Evolutionary conservation across 371 early-diverging fungal genomes (phyloP).

Genomic region (Mortierella sp.): DNA sequence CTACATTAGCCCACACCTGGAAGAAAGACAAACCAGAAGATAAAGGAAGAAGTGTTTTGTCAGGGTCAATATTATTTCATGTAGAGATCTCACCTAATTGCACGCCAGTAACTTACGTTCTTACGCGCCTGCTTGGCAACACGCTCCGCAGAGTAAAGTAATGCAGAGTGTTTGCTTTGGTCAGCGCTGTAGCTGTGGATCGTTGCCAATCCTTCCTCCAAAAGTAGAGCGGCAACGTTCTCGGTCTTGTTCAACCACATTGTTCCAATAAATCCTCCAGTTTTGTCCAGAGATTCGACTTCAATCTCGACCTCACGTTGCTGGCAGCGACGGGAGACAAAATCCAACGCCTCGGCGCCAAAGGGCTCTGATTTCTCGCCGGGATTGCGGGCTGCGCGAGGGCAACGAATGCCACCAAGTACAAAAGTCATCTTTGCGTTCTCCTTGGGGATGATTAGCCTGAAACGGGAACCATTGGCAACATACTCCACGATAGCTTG

Average conservation of each 20-base stretch:
- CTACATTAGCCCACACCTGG: conserved; percentile 43
- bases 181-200: conserved; percentile 89
- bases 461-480: conserved; percentile 86
- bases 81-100: no score
- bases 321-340: conserved; percentile 72
- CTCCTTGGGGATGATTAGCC: conserved; percentile 87
- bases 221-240: conserved; percentile 75
- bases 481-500: conserved; percentile 90
- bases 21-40: background rate
- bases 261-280: conserved; percentile 91
- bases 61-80: background rate
- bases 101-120: conserved; percentile 57
- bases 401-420: conserved; percentile 82
- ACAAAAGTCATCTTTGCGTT: conserved; percentile 88
- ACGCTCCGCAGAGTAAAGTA: conserved; percentile 85
- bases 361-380: conserved; percentile 88
- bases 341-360: conserved; percentile 86
- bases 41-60: background rate
- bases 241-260: conserved; percentile 76
- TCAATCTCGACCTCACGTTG: conserved; percentile 94
- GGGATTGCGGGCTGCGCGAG: conserved; percentile 74
- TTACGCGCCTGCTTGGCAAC: conserved; percentile 75
- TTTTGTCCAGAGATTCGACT: conserved; percentile 89
- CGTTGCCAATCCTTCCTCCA: conserved; percentile 84
- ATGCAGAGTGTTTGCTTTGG: conserved; percentile 77